These are phyloP conservation scores for Aeminium ludgeri DNA, from an alignment of 495 filamentous ascomycete species.

Conservation along the genomic window DNA sequence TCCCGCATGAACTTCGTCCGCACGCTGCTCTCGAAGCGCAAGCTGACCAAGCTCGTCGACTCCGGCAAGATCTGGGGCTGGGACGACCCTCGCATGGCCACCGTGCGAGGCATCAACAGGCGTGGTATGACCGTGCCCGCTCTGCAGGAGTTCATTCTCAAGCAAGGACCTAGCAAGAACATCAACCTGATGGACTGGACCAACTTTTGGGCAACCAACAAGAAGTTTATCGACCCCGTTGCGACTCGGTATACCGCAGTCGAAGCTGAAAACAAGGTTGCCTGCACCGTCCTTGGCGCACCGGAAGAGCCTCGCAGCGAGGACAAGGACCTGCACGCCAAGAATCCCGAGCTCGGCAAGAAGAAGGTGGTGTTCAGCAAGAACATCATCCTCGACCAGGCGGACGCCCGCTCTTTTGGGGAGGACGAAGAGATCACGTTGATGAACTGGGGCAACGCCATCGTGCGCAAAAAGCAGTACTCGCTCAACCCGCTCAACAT, in stretches of 20 bases:
- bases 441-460: conserved; percentile 91
- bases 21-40: conserved; percentile 83
- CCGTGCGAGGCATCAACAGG: conserved; percentile 70
- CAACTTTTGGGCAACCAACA: conserved; percentile 85
- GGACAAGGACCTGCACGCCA: conserved; percentile 69
- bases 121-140: conserved; percentile 85
- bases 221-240: conserved; percentile 85
- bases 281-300: conserved; percentile 49
- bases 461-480: conserved; percentile 56
- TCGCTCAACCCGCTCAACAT: conserved; percentile 31
- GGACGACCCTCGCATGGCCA: conserved; percentile 92
- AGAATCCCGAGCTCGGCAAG: conserved; percentile 65
- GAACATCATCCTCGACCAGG: conserved; percentile 65
- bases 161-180: conserved; percentile 78
- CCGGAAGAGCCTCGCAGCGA: conserved; percentile 46
- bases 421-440: conserved; percentile 83
- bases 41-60: conserved; percentile 86
- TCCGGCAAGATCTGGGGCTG: conserved; percentile 74
- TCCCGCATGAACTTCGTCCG: conserved; percentile 89
- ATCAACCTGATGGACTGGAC: conserved; percentile 85
- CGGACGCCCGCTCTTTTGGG: conserved; percentile 63
- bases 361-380: conserved; percentile 69
- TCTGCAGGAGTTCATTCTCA: conserved; percentile 79
- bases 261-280: conserved; percentile 46
- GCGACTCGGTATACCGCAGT: conserved; percentile 74